Base-by-base conservation (phyloP, 176 grass and related monocot species). In the Microstegium vimineum region DNA sequence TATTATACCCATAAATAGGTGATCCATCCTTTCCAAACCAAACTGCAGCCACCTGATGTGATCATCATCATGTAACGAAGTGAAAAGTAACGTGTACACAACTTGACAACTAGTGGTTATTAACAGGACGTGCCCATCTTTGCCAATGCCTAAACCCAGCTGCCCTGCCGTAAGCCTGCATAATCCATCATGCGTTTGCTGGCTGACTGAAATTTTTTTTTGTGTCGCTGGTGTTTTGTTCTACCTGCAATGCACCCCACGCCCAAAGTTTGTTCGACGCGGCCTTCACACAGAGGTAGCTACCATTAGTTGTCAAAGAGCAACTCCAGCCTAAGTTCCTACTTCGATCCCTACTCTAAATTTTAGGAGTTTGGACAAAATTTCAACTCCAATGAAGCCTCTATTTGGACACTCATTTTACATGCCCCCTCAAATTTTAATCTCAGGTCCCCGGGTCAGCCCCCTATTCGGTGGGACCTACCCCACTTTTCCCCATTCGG, bases 231-330 rank as follows among this genome's bases (percentile, higher is more conserved):
- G 18, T 13, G 27, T 31, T 49, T 57, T 3, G 23, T 41, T 82
- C 37, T 16, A 84, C 52, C 49, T 43, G 49, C 83, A 36, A 71
- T 27, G 10, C 83, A 72, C 30, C 49, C 20, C 74, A 6, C 16
- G 12, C 20, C 28, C 17, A 61, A 30, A 49, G 20, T 62, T 26
- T 17, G 65, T 37, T 73, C n/a, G 30, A 20, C 47, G 66, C 75
- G n/a, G n/a, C n/a, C n/a, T 54, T 17, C n/a, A n/a, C n/a, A n/a
- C 42, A 6, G 22, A 13, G 67, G 67, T 65, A 56, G 76, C 25
- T 80, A 17, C 10, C 75, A 47, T 63, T 73, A 54, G 67, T 79
- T n/a, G n/a, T n/a, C n/a, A n/a, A n/a, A n/a, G n/a, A n/a, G n/a
- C n/a, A n/a, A n/a, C n/a, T n/a, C n/a, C n/a, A n/a, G n/a, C n/a